phyloP scores from a whole-genome alignment of 108 stramenopile genomes.

The Cyclotella baltica region DNA sequence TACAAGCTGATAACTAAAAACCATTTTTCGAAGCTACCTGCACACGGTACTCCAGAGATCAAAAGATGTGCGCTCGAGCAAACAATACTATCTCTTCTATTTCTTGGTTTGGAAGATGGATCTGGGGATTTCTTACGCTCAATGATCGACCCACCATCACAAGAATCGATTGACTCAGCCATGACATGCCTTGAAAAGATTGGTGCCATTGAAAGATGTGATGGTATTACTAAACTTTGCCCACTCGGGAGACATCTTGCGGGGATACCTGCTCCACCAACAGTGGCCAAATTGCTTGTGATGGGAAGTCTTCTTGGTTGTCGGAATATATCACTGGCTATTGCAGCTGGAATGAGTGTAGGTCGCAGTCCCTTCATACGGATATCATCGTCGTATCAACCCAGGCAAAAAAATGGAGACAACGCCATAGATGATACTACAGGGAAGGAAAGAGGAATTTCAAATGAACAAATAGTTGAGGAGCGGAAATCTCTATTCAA shows the following conservation, averaged over 20 bases:
- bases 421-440: conserved; percentile 26
- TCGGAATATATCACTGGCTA: conserved; percentile 73
- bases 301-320: conserved; percentile 87
- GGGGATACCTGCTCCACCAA: conserved; percentile 86
- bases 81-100: conserved; percentile 77
- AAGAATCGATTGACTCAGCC: conserved; percentile 67
- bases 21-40: conserved; percentile 58
- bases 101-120: conserved; percentile 81
- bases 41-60: conserved; percentile 85
- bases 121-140: conserved; percentile 65
- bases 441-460: conserved; percentile 21
- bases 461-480: conserved; percentile 51
- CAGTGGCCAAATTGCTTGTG: conserved; percentile 81
- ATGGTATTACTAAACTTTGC: conserved; percentile 48
- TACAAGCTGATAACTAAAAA: conserved; percentile 82
- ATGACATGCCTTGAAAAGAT: conserved; percentile 61
- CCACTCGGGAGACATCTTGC: conserved; percentile 86
- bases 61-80: conserved; percentile 85
- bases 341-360: conserved; percentile 83
- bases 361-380: conserved; percentile 84
- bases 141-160: conserved; percentile 79
- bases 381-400: conserved; percentile 30
- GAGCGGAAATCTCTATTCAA: conserved; percentile 67
- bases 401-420: not conserved
- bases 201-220: conserved; percentile 60